Evolutionary conservation across 176 grass and related monocot genomes (phyloP), one percentile per base, ranked within the genome.

Genomic region (Aegilops bicornis): DNA sequence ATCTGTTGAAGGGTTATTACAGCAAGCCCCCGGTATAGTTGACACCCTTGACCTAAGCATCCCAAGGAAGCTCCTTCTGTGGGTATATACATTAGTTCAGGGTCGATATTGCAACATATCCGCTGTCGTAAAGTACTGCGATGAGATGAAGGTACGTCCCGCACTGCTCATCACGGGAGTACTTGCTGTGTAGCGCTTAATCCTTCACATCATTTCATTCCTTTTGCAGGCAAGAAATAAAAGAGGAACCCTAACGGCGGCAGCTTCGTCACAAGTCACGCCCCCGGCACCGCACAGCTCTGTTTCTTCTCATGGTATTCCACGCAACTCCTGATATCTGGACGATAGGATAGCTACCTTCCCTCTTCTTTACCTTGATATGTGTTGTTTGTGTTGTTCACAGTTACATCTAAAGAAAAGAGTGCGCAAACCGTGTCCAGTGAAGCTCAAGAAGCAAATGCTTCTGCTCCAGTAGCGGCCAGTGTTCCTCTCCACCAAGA

Each of bases 51-150:
- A 98, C 68, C 80, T 98, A 33, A 98, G 97, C 67, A 94, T 98
- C 75, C 94, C 97, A 43, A 98, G 97, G 82, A 98, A 98, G 87
- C 93, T 96, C 73, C 97, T 98, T 47, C 64, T 82, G 17, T 81
- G 79, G 79, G 63, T 81, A 33, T 68, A 81, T 66, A 35, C 63
- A 47, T 67, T 81, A 7, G 79, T 81, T 65, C 79, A 81, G 12
- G 79, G 79, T 33, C 63, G 79, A 68, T 81, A 81, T 42, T 48
- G 25, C 79, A 81, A 59, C 86, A 96, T 98, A 83, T 91, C 96
- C 11, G 76, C 82, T 6, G 94, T 98, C 70, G 97, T 98, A 16
- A 98, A 96, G 77, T 96, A 88, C 45, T 98, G 93, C 2, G 97
- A 98, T 30, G 96, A 95, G 69, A 93, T 95, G 87, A 98, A 95